Conservation (phyloP, 2,329 filamentous ascomycete genomes). For the Ceratocystis diversiconidia region DNA sequence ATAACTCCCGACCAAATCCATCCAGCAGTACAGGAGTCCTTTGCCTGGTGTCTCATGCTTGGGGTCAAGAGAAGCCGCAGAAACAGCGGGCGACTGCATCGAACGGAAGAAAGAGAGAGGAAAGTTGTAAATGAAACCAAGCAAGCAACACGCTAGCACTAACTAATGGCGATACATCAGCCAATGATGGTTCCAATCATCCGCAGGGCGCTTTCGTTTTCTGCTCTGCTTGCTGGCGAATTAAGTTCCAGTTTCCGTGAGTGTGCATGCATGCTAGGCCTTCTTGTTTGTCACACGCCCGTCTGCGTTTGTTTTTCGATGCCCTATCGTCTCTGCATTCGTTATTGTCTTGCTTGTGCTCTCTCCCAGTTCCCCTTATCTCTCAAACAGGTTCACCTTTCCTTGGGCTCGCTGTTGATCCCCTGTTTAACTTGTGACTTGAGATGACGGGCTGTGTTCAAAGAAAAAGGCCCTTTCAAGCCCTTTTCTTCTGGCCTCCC, state of each 20-base stretch:
- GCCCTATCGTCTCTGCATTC: neutral
- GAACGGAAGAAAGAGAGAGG: neutral
- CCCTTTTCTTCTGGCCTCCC: neutral
- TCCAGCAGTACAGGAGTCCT: neutral
- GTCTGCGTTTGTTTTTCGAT: neutral
- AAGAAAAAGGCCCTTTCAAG: neutral
- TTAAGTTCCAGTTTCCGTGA: no score
- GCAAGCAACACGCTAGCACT: neutral
- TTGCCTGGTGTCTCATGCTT: neutral
- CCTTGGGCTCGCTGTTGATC: neutral
- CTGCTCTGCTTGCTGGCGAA: no score
- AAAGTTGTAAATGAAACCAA: neutral
- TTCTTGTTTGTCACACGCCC: neutral
- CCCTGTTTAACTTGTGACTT: neutral
- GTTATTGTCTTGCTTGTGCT: neutral
- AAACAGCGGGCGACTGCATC: neutral
- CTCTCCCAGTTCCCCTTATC: neutral
- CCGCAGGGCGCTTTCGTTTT: no score
- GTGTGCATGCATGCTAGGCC: neutral
- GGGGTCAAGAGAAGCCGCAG: neutral
- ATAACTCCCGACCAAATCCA: no score
- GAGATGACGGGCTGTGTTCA: no score
- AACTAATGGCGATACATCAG: neutral
- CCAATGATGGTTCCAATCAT: neutral
- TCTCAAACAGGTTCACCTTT: neutral